Evolutionary conservation across 345 rosid species (phyloP).

Genomic region (Linum tenue): DNA sequence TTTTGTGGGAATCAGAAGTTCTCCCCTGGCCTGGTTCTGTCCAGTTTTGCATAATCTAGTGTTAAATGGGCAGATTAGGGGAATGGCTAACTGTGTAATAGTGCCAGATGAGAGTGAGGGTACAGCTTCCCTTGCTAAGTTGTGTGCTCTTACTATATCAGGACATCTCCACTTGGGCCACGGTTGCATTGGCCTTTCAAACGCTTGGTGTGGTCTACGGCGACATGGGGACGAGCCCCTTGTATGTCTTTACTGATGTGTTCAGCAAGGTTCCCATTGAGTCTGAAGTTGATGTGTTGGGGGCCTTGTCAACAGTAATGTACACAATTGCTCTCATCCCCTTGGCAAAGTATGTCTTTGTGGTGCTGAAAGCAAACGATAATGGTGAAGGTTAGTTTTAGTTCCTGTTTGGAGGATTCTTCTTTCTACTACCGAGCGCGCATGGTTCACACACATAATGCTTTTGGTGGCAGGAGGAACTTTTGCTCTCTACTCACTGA

Average conservation of each 20-base stretch:
- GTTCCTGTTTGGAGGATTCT: neutral
- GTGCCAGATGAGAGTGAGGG: too few species aligned
- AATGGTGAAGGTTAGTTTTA: conserved; percentile 69
- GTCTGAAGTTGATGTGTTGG: conserved; percentile 81
- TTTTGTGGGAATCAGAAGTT: too few species aligned
- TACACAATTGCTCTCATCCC: conserved; percentile 91
- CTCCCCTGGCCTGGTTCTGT: too few species aligned
- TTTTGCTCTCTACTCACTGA: conserved; percentile 82
- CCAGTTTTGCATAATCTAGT: too few species aligned
- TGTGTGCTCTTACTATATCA: conserved; percentile 25
- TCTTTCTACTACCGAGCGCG: neutral
- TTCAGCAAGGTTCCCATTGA: conserved; percentile 76
- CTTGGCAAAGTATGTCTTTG: conserved; percentile 77
- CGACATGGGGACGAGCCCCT: conserved; percentile 95
- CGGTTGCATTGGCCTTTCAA: conserved; percentile 82
- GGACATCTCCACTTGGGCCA: conserved; percentile 60
- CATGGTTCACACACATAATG: conserved; percentile 10
- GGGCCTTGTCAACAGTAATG: conserved; percentile 85
- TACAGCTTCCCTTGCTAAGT: conserved; percentile 9
- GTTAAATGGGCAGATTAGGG: too few species aligned
- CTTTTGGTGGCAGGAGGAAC: conserved; percentile 73
- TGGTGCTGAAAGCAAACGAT: conserved; percentile 95
- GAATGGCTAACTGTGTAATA: too few species aligned
- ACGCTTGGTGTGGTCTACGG: conserved; percentile 98
- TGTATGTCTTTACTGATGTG: conserved; percentile 85